Evolutionary conservation across 2,329 filamentous ascomycete species (phyloP).

Genomic region (Diaporthe batatas): DNA sequence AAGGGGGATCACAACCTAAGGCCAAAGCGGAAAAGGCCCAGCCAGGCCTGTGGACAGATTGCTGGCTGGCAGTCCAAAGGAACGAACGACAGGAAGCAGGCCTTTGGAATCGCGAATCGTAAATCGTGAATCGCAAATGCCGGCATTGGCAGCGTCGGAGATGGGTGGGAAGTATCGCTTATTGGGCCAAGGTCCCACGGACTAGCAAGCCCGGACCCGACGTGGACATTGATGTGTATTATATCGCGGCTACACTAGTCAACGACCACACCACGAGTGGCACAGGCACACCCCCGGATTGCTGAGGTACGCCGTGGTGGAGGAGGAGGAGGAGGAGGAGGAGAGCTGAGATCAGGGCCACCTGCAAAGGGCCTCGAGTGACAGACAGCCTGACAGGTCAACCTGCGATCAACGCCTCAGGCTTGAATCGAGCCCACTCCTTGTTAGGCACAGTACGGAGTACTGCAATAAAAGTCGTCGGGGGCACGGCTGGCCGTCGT

Average conservation of each 20-base stretch:
- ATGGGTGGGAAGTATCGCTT: not conserved
- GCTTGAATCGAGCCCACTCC: constrained; percentile 8
- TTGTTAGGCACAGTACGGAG: not conserved
- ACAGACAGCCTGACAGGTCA: constrained; percentile 19
- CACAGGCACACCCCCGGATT: too few relatives aligned
- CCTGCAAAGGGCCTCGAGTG: not conserved
- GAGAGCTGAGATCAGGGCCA: constrained; percentile 5
- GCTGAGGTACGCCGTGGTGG: too few relatives aligned
- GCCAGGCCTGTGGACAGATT: constrained; percentile 21
- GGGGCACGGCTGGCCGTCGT: constrained; percentile 2
- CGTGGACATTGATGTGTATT: not conserved
- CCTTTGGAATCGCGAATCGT: constrained; percentile 5
- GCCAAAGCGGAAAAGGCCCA: constrained; percentile 36
- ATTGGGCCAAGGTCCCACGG: constrained; percentile 19
- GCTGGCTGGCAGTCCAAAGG: too few relatives aligned
- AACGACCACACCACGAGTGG: not conserved
- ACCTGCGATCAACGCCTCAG: not conserved
- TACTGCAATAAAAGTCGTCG: constrained; percentile 11
- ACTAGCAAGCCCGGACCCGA: constrained; percentile 15
- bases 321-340: too few relatives aligned
- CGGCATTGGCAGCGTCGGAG: constrained; percentile 23
- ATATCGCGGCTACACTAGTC: not conserved
- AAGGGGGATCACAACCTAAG: constrained; percentile 37
- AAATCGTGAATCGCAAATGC: not conserved
- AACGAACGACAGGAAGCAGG: not conserved